Conservation (phyloP, 495 filamentous ascomycete species). For the Talaromyces stipitatus region DNA sequence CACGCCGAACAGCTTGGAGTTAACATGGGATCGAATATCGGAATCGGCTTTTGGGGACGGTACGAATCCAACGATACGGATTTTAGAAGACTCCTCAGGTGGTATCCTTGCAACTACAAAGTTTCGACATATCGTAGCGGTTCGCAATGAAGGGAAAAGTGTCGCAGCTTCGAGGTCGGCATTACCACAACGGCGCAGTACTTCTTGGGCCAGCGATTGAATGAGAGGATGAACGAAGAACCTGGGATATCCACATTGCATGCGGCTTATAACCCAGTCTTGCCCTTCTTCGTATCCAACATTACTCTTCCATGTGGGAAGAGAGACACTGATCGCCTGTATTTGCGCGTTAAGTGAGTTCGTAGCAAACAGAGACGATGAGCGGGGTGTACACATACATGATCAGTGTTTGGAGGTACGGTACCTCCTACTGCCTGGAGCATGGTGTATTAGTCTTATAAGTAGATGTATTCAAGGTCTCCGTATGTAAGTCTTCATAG, state of each 20-base stretch:
- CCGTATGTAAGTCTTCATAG: background rate
- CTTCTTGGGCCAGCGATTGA: slow-evolving; percentile 58
- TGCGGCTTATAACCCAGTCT: slow-evolving; percentile 71
- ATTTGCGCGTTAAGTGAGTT: slow-evolving; percentile 11
- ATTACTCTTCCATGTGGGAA: slow-evolving; percentile 89
- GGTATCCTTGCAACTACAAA: slow-evolving; percentile 60
- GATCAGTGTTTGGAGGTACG: slow-evolving; percentile 45
- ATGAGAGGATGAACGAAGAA: slow-evolving; percentile 91
- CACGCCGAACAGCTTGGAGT: slow-evolving; percentile 60
- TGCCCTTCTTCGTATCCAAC: slow-evolving; percentile 91
- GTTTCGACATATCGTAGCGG: slow-evolving; percentile 58
- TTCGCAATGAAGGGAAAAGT: slow-evolving; percentile 65
- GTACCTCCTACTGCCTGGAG: slow-evolving; percentile 35
- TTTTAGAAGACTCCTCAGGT: slow-evolving; percentile 32
- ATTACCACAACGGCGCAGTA: slow-evolving; percentile 56
- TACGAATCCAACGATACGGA: slow-evolving; percentile 63
- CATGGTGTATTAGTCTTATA: slow-evolving; percentile 16
- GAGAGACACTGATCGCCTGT: slow-evolving; percentile 90
- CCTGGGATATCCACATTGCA: slow-evolving; percentile 89
- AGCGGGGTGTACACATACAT: slow-evolving; percentile 37
- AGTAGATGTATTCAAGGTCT: background rate
- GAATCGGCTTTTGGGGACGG: slow-evolving; percentile 35
- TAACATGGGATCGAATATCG: slow-evolving; percentile 15
- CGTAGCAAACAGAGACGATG: slow-evolving; percentile 14
- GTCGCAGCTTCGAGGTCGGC: slow-evolving; percentile 58